A percentile compares a stretch with the other conserved stretches of the same genome.
These are phyloP conservation scores for Bremia lactucae DNA, from an alignment of 352 stramenopile species.

Conservation along the genomic window DNA sequence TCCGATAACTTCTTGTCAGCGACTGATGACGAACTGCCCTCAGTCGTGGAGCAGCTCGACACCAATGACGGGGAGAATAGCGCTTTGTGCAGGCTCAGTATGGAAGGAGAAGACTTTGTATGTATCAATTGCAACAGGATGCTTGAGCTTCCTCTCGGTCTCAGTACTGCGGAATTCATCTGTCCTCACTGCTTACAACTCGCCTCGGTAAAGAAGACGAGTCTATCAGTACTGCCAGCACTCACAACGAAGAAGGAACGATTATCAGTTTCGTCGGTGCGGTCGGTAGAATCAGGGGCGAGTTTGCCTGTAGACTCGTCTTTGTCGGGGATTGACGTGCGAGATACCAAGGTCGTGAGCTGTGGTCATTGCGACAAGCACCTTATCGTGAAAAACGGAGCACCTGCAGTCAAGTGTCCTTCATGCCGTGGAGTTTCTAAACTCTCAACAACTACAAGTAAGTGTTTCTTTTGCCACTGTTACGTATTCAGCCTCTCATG, in stretches of 20 bases:
- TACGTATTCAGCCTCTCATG: conserved; percentile 4
- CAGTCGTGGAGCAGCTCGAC: conserved; percentile 15
- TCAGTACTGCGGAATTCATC: conserved; percentile 38
- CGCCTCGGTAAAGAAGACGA: conserved; percentile 35
- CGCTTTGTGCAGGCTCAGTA: not conserved
- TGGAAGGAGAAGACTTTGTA: conserved; percentile 21
- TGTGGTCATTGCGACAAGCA: conserved; percentile 80
- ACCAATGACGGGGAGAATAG: conserved; percentile 3
- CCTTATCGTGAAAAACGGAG: conserved; percentile 68
- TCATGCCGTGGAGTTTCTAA: conserved; percentile 75
- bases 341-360: conserved; percentile 77
- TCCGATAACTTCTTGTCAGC: conserved; percentile 24
- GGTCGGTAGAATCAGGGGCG: conserved; percentile 24
- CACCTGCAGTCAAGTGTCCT: conserved; percentile 72
- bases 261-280: conserved; percentile 17
- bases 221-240: conserved; percentile 13
- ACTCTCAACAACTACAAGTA: conserved; percentile 74
- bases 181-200: conserved; percentile 60
- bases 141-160: conserved; percentile 34
- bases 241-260: conserved; percentile 20
- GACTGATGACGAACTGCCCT: conserved; percentile 18
- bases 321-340: conserved; percentile 43
- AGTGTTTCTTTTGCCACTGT: conserved; percentile 12
- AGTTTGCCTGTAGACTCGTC: conserved; percentile 21
- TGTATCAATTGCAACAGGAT: conserved; percentile 52